These are phyloP conservation scores for Salix caprea DNA, from an alignment of 345 rosid genomes.

Conservation along the genomic window DNA sequence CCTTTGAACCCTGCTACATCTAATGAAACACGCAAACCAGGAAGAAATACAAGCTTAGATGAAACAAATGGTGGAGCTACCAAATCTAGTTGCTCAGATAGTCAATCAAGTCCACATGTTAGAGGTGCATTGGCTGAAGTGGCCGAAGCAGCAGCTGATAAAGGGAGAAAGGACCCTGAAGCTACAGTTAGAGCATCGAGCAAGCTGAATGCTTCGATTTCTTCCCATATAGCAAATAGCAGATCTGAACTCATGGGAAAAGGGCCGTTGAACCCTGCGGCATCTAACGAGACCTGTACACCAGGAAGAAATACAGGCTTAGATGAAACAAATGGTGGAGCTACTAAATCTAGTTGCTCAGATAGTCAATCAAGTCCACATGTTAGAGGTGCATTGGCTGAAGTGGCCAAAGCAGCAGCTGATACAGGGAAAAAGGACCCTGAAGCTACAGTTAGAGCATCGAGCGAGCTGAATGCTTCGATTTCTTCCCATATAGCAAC, in stretches of 20 bases:
- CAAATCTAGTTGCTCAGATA: slow-evolving; percentile 25
- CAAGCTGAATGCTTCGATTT: slow-evolving; percentile 1
- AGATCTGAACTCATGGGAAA: neutral
- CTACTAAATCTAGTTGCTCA: slow-evolving; percentile 19
- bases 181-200: slow-evolving; percentile 4
- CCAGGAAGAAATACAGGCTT: slow-evolving; percentile 7
- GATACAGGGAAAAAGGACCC: slow-evolving; percentile 11
- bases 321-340: slow-evolving; percentile 5
- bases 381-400: slow-evolving; percentile 18
- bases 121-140: slow-evolving; percentile 20
- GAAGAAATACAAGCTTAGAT: slow-evolving; percentile 6
- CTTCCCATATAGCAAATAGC: slow-evolving; percentile 17
- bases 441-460: slow-evolving; percentile 2
- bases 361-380: slow-evolving; percentile 28
- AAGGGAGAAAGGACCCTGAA: slow-evolving; percentile 10
- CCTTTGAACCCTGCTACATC: slow-evolving; percentile 9
- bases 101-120: slow-evolving; percentile 25
- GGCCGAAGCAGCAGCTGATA: neutral
- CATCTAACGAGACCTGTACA: neutral
- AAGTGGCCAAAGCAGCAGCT: slow-evolving; percentile 5
- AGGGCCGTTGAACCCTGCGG: slow-evolving; percentile 11
- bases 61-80: slow-evolving; percentile 1
- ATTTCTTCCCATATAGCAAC: slow-evolving; percentile 15
- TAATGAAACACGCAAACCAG: slow-evolving; percentile 1
- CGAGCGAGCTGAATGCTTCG: slow-evolving; percentile 1